Evolutionary conservation across 2,329 filamentous ascomycete genomes (phyloP).

Genomic region (Epichloe uncinata): DNA sequence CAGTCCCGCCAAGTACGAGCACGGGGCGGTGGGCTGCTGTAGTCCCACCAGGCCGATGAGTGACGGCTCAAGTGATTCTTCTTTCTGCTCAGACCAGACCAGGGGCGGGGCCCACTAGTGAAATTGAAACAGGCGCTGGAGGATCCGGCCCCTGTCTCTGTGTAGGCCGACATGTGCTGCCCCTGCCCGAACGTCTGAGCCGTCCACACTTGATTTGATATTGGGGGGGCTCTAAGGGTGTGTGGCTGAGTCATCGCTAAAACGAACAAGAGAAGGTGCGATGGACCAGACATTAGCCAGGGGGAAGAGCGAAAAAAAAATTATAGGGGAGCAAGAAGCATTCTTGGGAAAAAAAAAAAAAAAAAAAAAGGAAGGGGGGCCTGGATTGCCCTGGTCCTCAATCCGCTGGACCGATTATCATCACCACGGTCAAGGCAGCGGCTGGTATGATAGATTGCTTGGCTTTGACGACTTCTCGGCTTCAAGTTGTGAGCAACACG

Average conservation of each 20-base stretch:
- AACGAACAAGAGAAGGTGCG: no score
- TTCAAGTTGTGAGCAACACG: neutral
- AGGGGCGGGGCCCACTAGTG: slow-evolving; percentile 8
- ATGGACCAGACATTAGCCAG: neutral
- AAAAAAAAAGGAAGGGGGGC: no score
- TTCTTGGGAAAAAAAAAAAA: neutral
- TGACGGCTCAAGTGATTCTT: neutral
- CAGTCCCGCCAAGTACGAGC: neutral
- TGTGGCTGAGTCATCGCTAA: neutral
- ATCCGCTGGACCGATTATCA: no score
- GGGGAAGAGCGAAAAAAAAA: neutral
- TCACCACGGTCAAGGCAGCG: no score
- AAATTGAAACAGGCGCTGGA: slow-evolving; percentile 12
- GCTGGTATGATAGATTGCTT: neutral
- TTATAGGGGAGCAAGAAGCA: neutral
- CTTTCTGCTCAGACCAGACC: slow-evolving; percentile 6
- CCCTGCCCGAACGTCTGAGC: slow-evolving; percentile 4
- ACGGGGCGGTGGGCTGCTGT: no score
- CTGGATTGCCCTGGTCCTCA: no score
- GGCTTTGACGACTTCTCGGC: neutral
- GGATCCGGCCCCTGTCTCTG: neutral
- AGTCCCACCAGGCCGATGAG: neutral
- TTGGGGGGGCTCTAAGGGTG: neutral
- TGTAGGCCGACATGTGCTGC: slow-evolving; percentile 2
- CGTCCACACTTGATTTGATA: neutral